A percentile compares a stretch with the other conserved stretches of the same genome.
Evolutionary conservation across 73 alveolate species (phyloP).

Genomic region (Blepharisma stoltei): DNA sequence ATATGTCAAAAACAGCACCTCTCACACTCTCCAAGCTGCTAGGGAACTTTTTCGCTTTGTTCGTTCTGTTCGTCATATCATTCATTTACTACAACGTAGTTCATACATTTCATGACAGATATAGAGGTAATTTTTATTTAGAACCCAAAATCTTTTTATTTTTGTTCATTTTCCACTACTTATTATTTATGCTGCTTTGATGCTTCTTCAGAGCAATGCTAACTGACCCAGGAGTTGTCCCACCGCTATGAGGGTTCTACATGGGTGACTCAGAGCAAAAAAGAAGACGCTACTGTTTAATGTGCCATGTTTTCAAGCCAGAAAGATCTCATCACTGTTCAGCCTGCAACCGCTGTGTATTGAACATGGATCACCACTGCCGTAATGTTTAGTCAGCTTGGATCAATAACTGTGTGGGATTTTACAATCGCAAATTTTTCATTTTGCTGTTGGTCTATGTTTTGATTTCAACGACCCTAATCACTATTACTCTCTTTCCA

Average conservation of each 20-base stretch:
- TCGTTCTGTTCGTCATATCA: constrained; percentile 40
- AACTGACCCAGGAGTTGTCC: constrained; percentile 84
- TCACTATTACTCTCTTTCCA: constrained; percentile 34
- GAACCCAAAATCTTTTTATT: constrained; percentile 8
- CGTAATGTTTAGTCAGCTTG: constrained; percentile 55
- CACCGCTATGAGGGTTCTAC: constrained; percentile 84
- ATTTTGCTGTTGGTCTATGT: constrained; percentile 68
- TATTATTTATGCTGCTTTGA: constrained; percentile 57
- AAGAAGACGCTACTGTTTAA: constrained; percentile 86
- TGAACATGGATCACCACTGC: constrained; percentile 96
- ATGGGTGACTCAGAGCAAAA: constrained; percentile 84
- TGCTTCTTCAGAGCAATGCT: constrained; percentile 65
- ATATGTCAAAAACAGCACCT: constrained; percentile 42
- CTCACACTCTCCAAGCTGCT: constrained; percentile 37
- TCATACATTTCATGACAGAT: constrained; percentile 24
- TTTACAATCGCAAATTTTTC: constrained; percentile 82
- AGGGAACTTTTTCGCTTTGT: constrained; percentile 45
- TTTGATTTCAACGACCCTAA: constrained; percentile 48
- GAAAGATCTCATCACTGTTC: constrained; percentile 92
- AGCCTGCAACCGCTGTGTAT: constrained; percentile 82
- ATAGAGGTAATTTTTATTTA: background rate
- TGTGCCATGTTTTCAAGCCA: constrained; percentile 92
- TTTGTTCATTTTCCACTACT: constrained; percentile 45
- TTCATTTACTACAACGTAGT: constrained; percentile 34
- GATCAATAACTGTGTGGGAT: constrained; percentile 89